Evolutionary conservation across 768 basidiomycete species (phyloP).

Genomic region (Lactarius sanguifluus): DNA sequence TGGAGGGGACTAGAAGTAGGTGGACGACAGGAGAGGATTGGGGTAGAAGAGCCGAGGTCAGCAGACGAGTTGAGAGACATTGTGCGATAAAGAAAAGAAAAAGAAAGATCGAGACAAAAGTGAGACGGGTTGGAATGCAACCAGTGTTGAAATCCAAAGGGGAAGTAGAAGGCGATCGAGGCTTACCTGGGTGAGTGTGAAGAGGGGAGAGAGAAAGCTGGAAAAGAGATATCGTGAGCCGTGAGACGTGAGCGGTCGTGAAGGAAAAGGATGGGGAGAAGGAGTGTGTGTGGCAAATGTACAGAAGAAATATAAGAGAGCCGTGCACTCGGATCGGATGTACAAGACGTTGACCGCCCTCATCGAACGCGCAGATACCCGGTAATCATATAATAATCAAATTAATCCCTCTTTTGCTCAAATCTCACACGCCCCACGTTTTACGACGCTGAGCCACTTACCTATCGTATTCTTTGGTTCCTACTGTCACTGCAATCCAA

Average conservation of each 20-base stretch:
- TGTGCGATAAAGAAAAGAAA: conserved; percentile 1
- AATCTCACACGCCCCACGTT: conserved; percentile 45
- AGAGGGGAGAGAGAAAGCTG: conserved; percentile 9
- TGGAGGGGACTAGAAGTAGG: conserved; percentile 30
- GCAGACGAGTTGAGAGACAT: conserved; percentile 20
- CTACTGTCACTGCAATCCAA: conserved; percentile 6
- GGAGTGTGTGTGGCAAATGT: conserved; percentile 32
- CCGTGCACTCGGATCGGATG: conserved; percentile 26
- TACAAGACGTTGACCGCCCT: conserved; percentile 1
- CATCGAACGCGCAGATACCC: conserved; percentile 23
- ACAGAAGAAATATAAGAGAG: conserved; percentile 39
- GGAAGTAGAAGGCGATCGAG: background rate
- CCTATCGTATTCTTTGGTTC: conserved; percentile 18
- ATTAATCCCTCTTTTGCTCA: conserved; percentile 18
- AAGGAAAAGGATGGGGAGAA: conserved; percentile 36
- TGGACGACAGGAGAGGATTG: conserved; percentile 26
- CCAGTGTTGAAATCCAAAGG: background rate
- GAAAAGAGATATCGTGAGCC: conserved; percentile 28
- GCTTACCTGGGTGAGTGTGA: background rate
- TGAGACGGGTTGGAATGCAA: background rate
- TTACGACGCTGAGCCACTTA: conserved; percentile 37
- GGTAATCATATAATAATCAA: conserved; percentile 21
- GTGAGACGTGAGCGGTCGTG: conserved; percentile 34
- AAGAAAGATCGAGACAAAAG: background rate
- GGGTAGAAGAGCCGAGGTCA: conserved; percentile 24